Base-by-base conservation (phyloP, 805 yeast species). In the Kazachstania martiniae region DNA sequence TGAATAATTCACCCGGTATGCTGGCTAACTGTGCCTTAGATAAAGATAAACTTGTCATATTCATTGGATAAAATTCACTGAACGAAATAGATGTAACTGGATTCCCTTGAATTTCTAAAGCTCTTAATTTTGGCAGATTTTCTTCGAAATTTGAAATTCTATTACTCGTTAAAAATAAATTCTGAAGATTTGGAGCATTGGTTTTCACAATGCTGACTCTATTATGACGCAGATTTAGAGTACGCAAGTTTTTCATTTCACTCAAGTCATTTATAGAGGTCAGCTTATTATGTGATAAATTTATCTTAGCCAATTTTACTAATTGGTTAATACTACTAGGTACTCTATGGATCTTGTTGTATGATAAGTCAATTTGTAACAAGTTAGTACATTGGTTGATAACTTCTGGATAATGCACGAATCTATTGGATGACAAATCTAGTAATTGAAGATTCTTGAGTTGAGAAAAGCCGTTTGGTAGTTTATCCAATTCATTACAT, bases 1-100 rank as follows among this genome's bases (percentile, higher is more conserved):
- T 54, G 27, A 86, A 65, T 36, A 86, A 72, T 12, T 69, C 71
- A 6, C 71, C 65, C 1, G 87, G 78, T 18, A 91, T 62, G 5
- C 82, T 66, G 0, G 95, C 73, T 30, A 91, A 61, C 46, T 83
- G 85, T 1, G 95, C 95, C 47, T 80, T 81, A 8, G 82, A 73
- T 33, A 91, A 61, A 39, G 85, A 85, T 30, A 91, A 63, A 12
- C 75, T 72, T 2, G 85, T 77, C 52, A 86, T 63, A 39, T 72
- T 67, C 8, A 66, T 63, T 53, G 83, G 70, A 12, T 60, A 53
- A 15, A 66, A 53, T 21, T 70, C 72, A 23, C 58, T 60, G 29
- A 49, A 51, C 2, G 47, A 41, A 7, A 50, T 46, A 1, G 55
- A 47, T 0, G 95, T 85, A 34, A 86, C 72, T 4, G 95, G 96